Evolutionary conservation across 108 stramenopile genomes (phyloP), one percentile per base, ranked within the genome.

Genomic region (Schizochytrium sp.): DNA sequence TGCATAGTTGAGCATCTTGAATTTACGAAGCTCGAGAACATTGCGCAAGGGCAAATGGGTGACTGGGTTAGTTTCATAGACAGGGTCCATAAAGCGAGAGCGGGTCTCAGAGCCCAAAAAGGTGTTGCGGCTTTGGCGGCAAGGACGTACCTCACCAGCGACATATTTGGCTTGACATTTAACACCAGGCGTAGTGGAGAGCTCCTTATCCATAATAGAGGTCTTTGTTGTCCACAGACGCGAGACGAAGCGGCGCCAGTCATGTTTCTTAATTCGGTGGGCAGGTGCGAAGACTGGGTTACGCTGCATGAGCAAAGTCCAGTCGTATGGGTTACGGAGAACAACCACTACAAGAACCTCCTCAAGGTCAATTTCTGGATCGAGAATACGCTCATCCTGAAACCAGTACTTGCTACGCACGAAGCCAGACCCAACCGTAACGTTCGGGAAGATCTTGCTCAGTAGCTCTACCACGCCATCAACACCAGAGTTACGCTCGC

Each of bases 1-100:
- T 10, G 76, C 76, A 28, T 83, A 83, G 47, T 83, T 83, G 76
- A 83, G 76, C 76, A 83, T 49, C 76, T 83, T 83, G 3, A 55
- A 55, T 53, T 83, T 83, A n/a, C 76, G 76, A 17, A 83, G 76
- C 53, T 83, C 50, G 15, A 83, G 76, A 40, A 83, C 76, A 42
- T 83, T 83, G 76, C 50, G 50, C 17, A 83, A 28, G 50, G 76
- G 76, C 10, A 83, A 53, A 49, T 55, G 50, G 28, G 47, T 83
- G 15, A 83, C 50, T 1, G 76, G 76, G 28, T 83, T 83, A 8
- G 53, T 83, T 2, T 83, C 76, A 53, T 83, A 83, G 0, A 83
- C 76, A 10, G 76, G 76, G 28, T 49, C 47, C 76, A 83, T 83
- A 38, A 19, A 55, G 10, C 76, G 76, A 10, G 47, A 55, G 45